phyloP scores from a whole-genome alignment of 371 early-diverging fungal genomes.

The Batrachochytrium dendrobatidis region DNA sequence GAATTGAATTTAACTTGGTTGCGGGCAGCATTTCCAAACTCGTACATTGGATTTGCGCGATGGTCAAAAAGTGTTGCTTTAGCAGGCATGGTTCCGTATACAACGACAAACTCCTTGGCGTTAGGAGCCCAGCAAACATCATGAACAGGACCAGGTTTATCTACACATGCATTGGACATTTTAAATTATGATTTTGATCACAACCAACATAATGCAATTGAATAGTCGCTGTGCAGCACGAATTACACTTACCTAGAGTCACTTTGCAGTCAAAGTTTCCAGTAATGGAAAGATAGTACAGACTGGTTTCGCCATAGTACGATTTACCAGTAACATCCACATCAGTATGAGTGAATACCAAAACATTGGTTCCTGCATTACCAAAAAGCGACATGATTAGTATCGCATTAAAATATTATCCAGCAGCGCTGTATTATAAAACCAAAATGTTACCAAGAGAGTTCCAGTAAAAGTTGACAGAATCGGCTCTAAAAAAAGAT shows the following conservation, averaged over 20 bases:
- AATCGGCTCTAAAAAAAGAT: slow-evolving; percentile 91
- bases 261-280: slow-evolving; percentile 93
- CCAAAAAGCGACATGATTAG: no score
- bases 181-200: no score
- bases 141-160: slow-evolving; percentile 90
- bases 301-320: slow-evolving; percentile 92
- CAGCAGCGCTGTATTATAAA: neutral
- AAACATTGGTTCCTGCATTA: slow-evolving; percentile 55
- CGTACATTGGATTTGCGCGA: slow-evolving; percentile 70
- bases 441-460: slow-evolving; percentile 50
- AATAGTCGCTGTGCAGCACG: no score
- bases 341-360: slow-evolving; percentile 89
- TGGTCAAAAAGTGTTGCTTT: slow-evolving; percentile 88
- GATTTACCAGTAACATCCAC: slow-evolving; percentile 90
- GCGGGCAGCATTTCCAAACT: slow-evolving; percentile 79
- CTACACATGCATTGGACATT: no score
- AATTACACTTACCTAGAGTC: slow-evolving; percentile 44
- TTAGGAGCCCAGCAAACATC: slow-evolving; percentile 92
- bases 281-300: slow-evolving; percentile 83
- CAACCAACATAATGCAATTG: no score
- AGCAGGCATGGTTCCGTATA: slow-evolving; percentile 90
- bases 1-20: slow-evolving; percentile 85
- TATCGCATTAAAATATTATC: neutral
- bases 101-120: slow-evolving; percentile 90
- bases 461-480: slow-evolving; percentile 89